Evolutionary conservation across 805 yeast species (phyloP).

Genomic region (Tetrapisispora taiwanensis): DNA sequence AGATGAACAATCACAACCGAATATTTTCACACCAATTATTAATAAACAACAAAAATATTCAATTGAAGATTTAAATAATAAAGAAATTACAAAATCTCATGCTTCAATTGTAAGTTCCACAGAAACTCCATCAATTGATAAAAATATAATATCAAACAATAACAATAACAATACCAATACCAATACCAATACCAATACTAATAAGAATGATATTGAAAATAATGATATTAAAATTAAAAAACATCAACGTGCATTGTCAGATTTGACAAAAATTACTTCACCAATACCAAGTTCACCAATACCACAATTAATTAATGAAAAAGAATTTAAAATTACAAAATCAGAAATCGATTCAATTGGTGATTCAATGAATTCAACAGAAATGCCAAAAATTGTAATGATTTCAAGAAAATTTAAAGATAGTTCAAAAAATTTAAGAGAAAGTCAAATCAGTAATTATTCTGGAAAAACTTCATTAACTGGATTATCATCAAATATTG

Average conservation of each 20-base stretch:
- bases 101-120: background rate
- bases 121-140: background rate
- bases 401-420: background rate
- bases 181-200: background rate
- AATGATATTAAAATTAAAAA: background rate
- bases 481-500: background rate
- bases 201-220: background rate
- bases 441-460: background rate
- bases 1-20: background rate
- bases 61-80: background rate
- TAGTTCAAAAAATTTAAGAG: background rate
- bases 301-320: background rate
- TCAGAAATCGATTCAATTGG: background rate
- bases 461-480: background rate
- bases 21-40: background rate
- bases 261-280: background rate
- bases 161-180: background rate
- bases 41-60: background rate
- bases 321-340: background rate
- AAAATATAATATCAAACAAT: too few species aligned
- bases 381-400: slow-evolving; percentile 2
- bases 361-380: background rate
- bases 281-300: slow-evolving; percentile 1
- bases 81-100: too few species aligned
- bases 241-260: slow-evolving; percentile 2